These are phyloP conservation scores for Lachnellula occidentalis DNA, from an alignment of 2,329 filamentous ascomycete genomes.

Conservation along the genomic window DNA sequence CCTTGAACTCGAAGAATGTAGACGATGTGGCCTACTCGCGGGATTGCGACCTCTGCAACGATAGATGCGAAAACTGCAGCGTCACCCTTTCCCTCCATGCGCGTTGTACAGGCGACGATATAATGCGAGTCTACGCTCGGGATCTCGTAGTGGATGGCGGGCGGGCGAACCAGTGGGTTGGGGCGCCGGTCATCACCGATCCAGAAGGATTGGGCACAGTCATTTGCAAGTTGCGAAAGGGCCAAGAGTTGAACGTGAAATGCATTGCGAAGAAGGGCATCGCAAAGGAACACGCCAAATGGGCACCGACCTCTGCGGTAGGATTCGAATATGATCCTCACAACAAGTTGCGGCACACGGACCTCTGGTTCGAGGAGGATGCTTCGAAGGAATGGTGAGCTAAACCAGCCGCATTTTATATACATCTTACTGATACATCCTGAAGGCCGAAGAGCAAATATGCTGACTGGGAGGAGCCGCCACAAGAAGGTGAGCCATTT, in stretches of 20 bases:
- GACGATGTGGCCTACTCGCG: constrained; percentile 80
- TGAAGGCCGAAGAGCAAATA: constrained; percentile 76
- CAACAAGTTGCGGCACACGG: constrained; percentile 88
- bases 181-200: constrained; percentile 78
- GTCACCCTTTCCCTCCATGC: constrained; percentile 81
- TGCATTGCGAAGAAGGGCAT: constrained; percentile 98
- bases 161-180: constrained; percentile 68
- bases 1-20: constrained; percentile 77
- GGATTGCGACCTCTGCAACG: constrained; percentile 86
- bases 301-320: constrained; percentile 86
- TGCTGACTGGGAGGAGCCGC: constrained; percentile 71
- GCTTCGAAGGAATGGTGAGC: constrained; percentile 77
- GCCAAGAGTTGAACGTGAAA: constrained; percentile 82
- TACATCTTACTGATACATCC: constrained; percentile 17
- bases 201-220: constrained; percentile 74
- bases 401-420: not conserved
- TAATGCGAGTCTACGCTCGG: constrained; percentile 90
- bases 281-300: constrained; percentile 97
- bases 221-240: constrained; percentile 84
- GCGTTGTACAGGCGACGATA: constrained; percentile 76
- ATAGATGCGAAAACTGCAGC: constrained; percentile 88
- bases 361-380: constrained; percentile 92
- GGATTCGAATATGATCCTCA: constrained; percentile 98
- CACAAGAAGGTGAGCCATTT: constrained; percentile 78
- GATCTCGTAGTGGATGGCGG: constrained; percentile 71